phyloP scores from a whole-genome alignment of 169 alveolate species.

The Miamiensis avidus region DNA sequence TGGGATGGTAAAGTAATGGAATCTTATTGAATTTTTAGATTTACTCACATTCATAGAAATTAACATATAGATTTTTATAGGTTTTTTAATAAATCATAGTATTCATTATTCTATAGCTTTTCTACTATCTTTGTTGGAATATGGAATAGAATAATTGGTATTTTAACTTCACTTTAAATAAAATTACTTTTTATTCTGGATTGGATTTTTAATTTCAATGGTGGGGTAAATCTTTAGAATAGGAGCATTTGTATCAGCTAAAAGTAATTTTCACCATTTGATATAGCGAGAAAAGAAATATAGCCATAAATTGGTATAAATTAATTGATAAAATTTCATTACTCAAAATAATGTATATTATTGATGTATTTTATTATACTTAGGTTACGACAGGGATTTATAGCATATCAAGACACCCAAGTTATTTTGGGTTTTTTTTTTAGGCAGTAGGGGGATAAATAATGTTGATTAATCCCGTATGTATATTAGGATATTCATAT shows the following conservation, averaged over 20 bases:
- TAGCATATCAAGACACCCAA: neutral
- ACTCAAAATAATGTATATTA: neutral
- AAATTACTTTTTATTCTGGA: neutral
- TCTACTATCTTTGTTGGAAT: neutral
- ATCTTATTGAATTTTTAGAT: neutral
- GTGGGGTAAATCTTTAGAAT: neutral
- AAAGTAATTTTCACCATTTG: neutral
- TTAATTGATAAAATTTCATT: too few relatives aligned
- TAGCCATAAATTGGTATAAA: neutral
- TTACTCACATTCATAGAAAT: too few relatives aligned
- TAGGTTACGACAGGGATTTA: neutral
- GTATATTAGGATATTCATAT: neutral
- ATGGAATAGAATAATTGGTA: too few relatives aligned
- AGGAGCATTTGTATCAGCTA: neutral
- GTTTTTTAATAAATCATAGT: neutral
- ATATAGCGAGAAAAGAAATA: too few relatives aligned
- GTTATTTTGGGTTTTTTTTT: neutral
- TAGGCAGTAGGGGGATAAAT: neutral
- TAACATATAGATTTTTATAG: neutral
- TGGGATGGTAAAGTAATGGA: neutral
- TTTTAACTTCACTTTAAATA: too few relatives aligned
- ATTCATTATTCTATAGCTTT: neutral
- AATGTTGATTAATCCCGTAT: neutral
- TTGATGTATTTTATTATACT: too few relatives aligned
- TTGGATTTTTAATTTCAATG: neutral